A percentile compares a stretch with the other conserved stretches of the same genome.
Conservation (phyloP, 345 rosid species). For the Mercurialis annua region DNA sequence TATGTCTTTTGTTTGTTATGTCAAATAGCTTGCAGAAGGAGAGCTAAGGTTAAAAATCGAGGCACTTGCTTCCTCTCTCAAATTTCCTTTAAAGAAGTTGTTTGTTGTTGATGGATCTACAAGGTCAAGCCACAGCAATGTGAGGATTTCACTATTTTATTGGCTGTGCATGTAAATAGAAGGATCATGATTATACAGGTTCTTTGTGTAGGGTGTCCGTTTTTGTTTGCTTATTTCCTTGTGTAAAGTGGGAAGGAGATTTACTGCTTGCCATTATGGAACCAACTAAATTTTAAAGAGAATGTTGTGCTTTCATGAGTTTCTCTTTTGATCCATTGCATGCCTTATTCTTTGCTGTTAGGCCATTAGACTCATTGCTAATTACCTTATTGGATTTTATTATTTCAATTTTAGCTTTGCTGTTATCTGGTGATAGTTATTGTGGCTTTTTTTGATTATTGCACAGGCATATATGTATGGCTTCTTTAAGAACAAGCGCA, state of each 20-base stretch:
- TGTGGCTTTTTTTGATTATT: conserved; percentile 13
- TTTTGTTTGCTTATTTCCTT: background rate
- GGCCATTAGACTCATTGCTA: conserved; percentile 2
- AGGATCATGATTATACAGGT: background rate
- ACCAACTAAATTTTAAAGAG: background rate
- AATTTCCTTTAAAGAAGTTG: conserved; percentile 89
- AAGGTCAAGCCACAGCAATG: conserved; percentile 99
- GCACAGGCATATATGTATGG: conserved; percentile 99
- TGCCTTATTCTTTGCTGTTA: conserved; percentile 1
- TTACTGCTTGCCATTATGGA: background rate
- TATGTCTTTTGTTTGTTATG: conserved; percentile 18
- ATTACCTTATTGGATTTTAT: background rate
- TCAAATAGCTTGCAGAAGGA: conserved; percentile 86
- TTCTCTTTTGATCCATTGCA: background rate
- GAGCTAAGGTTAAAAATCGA: conserved; percentile 76
- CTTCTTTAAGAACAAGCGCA: conserved; percentile 96
- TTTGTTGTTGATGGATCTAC: conserved; percentile 99
- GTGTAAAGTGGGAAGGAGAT: too few relatives aligned
- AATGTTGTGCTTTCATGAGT: background rate
- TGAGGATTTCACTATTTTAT: conserved; percentile 38
- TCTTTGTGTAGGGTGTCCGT: background rate
- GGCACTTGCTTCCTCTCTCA: conserved; percentile 82
- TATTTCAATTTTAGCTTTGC: background rate
- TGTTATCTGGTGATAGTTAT: background rate
- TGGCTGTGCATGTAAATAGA: background rate